Percentiles rank a stretch among this genome's conserved stretches.
phyloP scores from a whole-genome alignment of 441 rosid genomes.

The Gossypium davidsonii region DNA sequence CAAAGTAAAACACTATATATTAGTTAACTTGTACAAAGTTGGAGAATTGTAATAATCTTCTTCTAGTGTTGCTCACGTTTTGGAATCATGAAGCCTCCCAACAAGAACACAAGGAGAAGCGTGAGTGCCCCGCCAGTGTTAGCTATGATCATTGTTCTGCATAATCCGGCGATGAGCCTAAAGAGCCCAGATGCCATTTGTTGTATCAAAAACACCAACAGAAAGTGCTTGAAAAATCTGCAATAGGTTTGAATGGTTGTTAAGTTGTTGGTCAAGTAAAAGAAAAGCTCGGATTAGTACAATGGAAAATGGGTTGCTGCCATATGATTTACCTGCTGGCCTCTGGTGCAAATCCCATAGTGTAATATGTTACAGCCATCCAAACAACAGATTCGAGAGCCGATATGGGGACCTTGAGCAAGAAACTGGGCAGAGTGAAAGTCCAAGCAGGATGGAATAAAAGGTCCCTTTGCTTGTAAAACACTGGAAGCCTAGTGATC shows the following conservation, averaged over 20 bases:
- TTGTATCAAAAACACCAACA: slow-evolving; percentile 56
- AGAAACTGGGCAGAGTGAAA: slow-evolving; percentile 62
- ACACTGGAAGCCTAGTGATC: slow-evolving; percentile 72
- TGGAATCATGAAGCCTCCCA: slow-evolving; percentile 85
- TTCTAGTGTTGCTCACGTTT: slow-evolving; percentile 27
- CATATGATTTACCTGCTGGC: slow-evolving; percentile 45
- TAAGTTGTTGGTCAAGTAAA: slow-evolving; percentile 1
- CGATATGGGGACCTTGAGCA: slow-evolving; percentile 58
- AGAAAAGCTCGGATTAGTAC: neutral
- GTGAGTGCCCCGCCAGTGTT: slow-evolving; percentile 61
- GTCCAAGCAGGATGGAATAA: slow-evolving; percentile 78
- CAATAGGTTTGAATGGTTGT: neutral
- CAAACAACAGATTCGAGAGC: slow-evolving; percentile 56
- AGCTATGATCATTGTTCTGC: slow-evolving; percentile 78
- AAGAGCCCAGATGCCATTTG: slow-evolving; percentile 80
- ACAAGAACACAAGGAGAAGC: slow-evolving; percentile 56
- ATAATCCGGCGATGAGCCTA: slow-evolving; percentile 56
- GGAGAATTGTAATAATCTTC: neutral
- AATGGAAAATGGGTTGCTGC: neutral
- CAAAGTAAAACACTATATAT: neutral
- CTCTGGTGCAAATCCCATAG: slow-evolving; percentile 71
- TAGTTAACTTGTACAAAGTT: neutral
- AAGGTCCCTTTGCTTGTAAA: slow-evolving; percentile 89
- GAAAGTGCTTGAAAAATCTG: slow-evolving; percentile 74
- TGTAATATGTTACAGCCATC: slow-evolving; percentile 56